phyloP scores from a whole-genome alignment of 306 rosid species.

The Malus asiatica region DNA sequence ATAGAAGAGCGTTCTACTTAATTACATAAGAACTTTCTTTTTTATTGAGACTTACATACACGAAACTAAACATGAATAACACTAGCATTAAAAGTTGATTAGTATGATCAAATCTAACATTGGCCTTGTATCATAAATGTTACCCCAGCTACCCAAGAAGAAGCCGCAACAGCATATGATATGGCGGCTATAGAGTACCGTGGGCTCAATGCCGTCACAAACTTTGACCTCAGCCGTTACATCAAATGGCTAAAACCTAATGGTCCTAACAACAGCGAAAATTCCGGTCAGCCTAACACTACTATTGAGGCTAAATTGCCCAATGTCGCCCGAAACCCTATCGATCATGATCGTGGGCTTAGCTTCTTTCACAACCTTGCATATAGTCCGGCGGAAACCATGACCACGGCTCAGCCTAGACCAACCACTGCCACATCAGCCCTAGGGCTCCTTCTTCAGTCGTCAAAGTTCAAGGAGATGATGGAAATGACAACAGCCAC shows the following conservation, averaged over 20 bases:
- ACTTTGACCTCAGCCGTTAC: slow-evolving; percentile 41
- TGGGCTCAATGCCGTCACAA: slow-evolving; percentile 42
- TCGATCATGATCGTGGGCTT: slow-evolving; percentile 8
- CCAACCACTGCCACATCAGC: slow-evolving; percentile 35
- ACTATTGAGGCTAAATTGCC: neutral
- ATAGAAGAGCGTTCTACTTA: too few relatives aligned
- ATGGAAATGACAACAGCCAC: slow-evolving; percentile 26
- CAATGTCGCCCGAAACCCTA: neutral
- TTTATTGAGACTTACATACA: too few relatives aligned
- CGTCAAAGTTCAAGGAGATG: slow-evolving; percentile 47
- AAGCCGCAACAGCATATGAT: slow-evolving; percentile 39
- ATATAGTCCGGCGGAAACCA: slow-evolving; percentile 6
- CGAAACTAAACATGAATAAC: neutral
- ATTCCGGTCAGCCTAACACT: slow-evolving; percentile 2
- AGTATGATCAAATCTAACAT: neutral
- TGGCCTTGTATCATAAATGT: neutral
- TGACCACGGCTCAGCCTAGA: slow-evolving; percentile 2
- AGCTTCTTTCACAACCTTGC: slow-evolving; percentile 22
- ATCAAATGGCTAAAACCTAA: slow-evolving; percentile 38
- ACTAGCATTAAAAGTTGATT: too few relatives aligned
- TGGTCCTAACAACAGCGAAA: slow-evolving; percentile 1
- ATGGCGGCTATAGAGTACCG: slow-evolving; percentile 41
- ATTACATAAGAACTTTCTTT: too few relatives aligned
- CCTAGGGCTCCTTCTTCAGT: slow-evolving; percentile 37
- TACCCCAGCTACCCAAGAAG: slow-evolving; percentile 35